Base-by-base conservation (phyloP, 306 rosid species). In the Neltuma alba region DNA sequence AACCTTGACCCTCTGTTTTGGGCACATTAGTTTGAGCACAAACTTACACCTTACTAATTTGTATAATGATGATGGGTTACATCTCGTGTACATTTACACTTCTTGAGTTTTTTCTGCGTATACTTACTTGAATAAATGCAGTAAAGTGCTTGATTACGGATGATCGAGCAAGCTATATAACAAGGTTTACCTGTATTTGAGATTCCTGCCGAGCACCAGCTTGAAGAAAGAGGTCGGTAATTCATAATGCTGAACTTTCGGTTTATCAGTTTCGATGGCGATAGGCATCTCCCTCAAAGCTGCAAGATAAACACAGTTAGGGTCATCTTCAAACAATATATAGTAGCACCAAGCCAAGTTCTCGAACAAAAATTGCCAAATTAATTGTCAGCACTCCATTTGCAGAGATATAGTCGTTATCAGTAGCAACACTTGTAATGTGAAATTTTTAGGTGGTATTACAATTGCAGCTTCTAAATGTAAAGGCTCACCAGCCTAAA, bases 171-270 rank as follows among this genome's bases (percentile, higher is more conserved):
- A 50, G 57, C 25, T 47, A 76, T 15, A 10, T 20, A 20, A 27
- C 62, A 62, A 14, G 30, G 25, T 36, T 21, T 31, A 92, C 98
- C 99, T 95, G 80, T 92, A 95, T 72, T 95, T 95, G 81, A 95
- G 90, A 82, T 92, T 84, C 6, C 79, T 78, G 18, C 99, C 99
- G 0, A 92, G 96, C 18, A 92, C 98, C 9, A 92, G 79, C 89
- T 82, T 89, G 89, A 95, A 95, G 86, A 95, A 95, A 79, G 98
- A 91, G 50, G 98, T 91, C 1, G 99, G 99, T 0, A 95, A 77
- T 80, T 95, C 97, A 76, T 92, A 95, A 68, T 91, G 98, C 42
- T 92, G 99, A 76, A 85, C 80, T 83, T 91, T 95, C 0, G 98
- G 85, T 71, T 85, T 77, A 36, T 92, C 94, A 21, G 99, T 91